Conservation (phyloP, 495 filamentous ascomycete genomes). For the Massariosphaeria phaeospora region DNA sequence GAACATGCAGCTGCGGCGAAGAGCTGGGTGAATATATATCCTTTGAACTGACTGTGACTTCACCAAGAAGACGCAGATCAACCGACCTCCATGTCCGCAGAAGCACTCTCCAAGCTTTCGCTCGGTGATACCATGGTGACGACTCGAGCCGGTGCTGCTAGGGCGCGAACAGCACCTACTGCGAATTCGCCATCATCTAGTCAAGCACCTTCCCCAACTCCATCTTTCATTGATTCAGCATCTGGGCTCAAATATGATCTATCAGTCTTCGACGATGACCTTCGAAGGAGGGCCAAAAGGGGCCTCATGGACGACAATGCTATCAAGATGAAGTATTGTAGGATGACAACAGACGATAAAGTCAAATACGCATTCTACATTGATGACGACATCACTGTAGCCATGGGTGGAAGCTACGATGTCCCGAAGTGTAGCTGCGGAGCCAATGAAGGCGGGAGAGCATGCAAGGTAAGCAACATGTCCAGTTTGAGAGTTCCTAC, state of each 20-base stretch:
- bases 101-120: conserved; percentile 27
- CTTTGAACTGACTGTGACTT: background rate
- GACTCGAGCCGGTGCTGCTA: conserved; percentile 29
- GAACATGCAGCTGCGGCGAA: conserved; percentile 18
- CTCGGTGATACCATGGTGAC: conserved; percentile 29
- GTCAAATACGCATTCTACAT: conserved; percentile 26
- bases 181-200: conserved; percentile 1
- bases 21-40: conserved; percentile 17
- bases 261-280: conserved; percentile 13
- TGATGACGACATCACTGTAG: conserved; percentile 26
- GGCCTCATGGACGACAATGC: conserved; percentile 27
- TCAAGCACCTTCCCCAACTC: conserved; percentile 1
- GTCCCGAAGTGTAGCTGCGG: conserved; percentile 29
- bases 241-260: conserved; percentile 27
- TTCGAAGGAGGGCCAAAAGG: conserved; percentile 18
- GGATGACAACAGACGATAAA: conserved; percentile 1
- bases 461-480: conserved; percentile 26
- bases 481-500: background rate
- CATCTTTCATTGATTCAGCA: conserved; percentile 12
- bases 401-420: conserved; percentile 12
- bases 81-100: conserved; percentile 30
- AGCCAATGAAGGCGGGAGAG: conserved; percentile 25
- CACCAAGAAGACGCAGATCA: background rate
- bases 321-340: conserved; percentile 31
- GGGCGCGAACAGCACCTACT: conserved; percentile 9